Conservation (phyloP, 1,139 yeast species). For the Candida pseudoviswanathii region DNA sequence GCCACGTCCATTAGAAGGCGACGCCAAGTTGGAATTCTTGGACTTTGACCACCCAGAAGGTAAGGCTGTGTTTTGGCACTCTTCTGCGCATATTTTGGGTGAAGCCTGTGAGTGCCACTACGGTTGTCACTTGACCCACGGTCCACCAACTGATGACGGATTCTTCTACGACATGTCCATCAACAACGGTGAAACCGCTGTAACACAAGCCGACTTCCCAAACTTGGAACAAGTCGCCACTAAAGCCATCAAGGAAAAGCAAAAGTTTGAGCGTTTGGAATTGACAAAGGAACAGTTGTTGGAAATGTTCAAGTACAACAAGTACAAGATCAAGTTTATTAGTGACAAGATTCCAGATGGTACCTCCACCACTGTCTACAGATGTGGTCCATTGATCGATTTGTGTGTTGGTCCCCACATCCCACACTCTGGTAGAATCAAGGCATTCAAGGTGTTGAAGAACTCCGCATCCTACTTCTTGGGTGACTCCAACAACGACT, state of each 20-base stretch:
- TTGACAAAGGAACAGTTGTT: conserved; percentile 89
- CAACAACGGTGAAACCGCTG: conserved; percentile 72
- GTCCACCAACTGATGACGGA: conserved; percentile 98
- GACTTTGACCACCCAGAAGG: conserved; percentile 82
- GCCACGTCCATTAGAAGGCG: conserved; percentile 87
- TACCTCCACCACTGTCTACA: conserved; percentile 92
- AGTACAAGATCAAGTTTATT: conserved; percentile 89
- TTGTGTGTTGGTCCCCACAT: conserved; percentile 98
- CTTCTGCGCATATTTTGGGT: conserved; percentile 97
- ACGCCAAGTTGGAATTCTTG: conserved; percentile 66
- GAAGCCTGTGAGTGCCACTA: conserved; percentile 97
- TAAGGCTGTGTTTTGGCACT: conserved; percentile 96
- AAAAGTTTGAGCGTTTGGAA: conserved; percentile 91
- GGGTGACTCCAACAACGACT: conserved; percentile 91
- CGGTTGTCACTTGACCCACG: conserved; percentile 85
- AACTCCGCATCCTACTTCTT: conserved; percentile 95
- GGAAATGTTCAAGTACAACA: conserved; percentile 93
- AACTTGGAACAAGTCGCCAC: conserved; percentile 86
- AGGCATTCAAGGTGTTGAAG: conserved; percentile 91
- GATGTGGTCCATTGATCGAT: conserved; percentile 98
- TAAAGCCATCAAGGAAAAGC: conserved; percentile 93
- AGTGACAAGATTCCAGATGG: conserved; percentile 93
- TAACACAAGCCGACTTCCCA: conserved; percentile 80
- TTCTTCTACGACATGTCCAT: conserved; percentile 97
- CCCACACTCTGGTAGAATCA: conserved; percentile 96